These are phyloP conservation scores for Andrographis paniculata DNA, from an alignment of 305 asterid species.

Conservation along the genomic window DNA sequence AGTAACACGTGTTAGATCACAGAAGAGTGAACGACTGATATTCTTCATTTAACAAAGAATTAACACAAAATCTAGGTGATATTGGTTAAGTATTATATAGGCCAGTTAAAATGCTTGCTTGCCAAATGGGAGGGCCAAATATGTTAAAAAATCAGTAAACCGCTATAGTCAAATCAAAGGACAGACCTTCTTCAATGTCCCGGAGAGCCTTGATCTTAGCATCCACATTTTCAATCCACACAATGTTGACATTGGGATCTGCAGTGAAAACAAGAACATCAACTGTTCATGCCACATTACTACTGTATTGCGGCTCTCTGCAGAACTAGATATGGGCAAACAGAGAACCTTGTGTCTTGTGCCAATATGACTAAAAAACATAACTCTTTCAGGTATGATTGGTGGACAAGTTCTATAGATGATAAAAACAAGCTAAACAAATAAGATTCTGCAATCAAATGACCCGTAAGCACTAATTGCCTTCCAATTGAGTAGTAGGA, in stretches of 20 bases:
- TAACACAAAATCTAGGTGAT: too few species aligned
- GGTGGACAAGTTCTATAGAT: neutral
- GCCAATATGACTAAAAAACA: too few species aligned
- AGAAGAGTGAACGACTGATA: too few species aligned
- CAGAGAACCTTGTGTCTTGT: neutral
- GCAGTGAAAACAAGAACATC: neutral
- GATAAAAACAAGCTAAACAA: neutral
- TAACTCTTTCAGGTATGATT: neutral
- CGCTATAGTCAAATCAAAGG: conserved; percentile 18
- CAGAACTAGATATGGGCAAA: neutral
- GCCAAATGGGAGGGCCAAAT: too few species aligned
- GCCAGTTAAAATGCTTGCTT: too few species aligned
- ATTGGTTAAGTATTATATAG: too few species aligned
- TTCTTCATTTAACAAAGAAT: too few species aligned
- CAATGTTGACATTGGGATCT: conserved; percentile 3
- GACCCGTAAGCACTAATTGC: neutral
- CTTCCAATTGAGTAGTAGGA: conserved; percentile 1
- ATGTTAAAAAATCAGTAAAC: too few species aligned
- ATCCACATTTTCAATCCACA: conserved; percentile 1
- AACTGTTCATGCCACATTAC: neutral
- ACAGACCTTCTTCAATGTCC: conserved; percentile 75
- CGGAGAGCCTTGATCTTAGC: conserved; percentile 56
- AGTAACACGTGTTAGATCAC: too few species aligned
- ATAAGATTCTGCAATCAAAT: neutral
- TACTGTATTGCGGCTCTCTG: conserved; percentile 7